Evolutionary conservation across 306 rosid genomes (phyloP).

Genomic region (Prunus mume): DNA sequence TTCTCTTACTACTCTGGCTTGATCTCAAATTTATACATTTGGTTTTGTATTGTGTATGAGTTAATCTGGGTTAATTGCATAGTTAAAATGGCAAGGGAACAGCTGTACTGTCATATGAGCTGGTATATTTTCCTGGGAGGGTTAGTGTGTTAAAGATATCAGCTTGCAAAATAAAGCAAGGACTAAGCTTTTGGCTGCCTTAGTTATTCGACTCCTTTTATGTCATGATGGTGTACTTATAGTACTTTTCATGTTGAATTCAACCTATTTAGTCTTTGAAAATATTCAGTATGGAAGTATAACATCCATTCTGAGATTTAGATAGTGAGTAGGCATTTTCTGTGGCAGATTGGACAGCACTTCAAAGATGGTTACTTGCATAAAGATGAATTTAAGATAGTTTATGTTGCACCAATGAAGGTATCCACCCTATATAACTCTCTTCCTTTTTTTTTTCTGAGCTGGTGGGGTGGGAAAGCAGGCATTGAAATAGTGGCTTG

Average conservation of each 20-base stretch:
- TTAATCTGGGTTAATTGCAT: not conserved
- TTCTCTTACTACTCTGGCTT: not conserved
- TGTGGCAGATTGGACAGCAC: slow-evolving; percentile 88
- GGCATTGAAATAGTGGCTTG: slow-evolving; percentile 13
- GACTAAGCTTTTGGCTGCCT: not conserved
- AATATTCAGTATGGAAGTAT: not conserved
- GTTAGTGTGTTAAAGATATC: not conserved
- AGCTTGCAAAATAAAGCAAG: not conserved
- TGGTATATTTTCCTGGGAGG: not conserved
- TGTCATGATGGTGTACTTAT: not conserved
- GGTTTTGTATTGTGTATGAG: not conserved
- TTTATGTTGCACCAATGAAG: slow-evolving; percentile 99
- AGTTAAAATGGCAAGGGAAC: not conserved
- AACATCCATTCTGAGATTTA: slow-evolving; percentile 14
- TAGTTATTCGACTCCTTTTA: not conserved
- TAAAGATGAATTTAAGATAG: slow-evolving; percentile 88
- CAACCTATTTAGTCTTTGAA: not conserved
- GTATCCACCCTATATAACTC: slow-evolving; percentile 37
- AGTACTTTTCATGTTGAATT: not conserved
- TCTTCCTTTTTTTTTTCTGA: slow-evolving; percentile 8
- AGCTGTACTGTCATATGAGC: slow-evolving; percentile 4
- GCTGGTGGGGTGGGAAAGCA: no score
- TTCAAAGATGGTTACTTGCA: slow-evolving; percentile 94
- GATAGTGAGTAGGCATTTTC: slow-evolving; percentile 13
- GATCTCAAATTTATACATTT: not conserved